Evolutionary conservation across 73 alveolate species (phyloP).

Genomic region (Stentor roeselii): DNA sequence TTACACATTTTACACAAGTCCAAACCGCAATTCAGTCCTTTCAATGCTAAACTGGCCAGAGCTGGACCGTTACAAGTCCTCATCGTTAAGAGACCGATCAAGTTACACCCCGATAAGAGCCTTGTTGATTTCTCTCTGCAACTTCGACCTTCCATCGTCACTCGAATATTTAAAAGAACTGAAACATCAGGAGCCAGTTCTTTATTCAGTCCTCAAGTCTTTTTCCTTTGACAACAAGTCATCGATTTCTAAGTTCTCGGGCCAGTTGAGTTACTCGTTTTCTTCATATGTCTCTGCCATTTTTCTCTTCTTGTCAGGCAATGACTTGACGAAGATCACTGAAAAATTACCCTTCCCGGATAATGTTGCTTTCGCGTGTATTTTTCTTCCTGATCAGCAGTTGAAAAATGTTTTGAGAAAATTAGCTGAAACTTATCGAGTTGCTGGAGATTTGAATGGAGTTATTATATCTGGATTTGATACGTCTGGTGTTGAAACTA

Average conservation of each 20-base stretch:
- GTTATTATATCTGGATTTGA: not conserved
- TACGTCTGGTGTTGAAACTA: not conserved
- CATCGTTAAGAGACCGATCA: not conserved
- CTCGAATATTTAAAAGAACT: not conserved
- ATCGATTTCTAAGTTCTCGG: not conserved
- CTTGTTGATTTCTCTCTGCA: not conserved
- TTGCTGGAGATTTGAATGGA: not conserved
- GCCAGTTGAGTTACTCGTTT: not conserved
- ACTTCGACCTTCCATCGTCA: not conserved
- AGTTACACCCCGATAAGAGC: constrained; percentile 4
- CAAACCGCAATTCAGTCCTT: not conserved
- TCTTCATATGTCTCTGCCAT: not conserved
- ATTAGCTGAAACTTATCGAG: not conserved
- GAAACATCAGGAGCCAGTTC: not conserved
- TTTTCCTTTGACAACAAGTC: not conserved
- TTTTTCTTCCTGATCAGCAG: not conserved
- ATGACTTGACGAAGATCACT: not conserved
- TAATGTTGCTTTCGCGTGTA: constrained; percentile 9
- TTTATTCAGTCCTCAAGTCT: not conserved
- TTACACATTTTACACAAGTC: not conserved
- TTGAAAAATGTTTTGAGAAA: not conserved
- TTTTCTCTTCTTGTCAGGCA: not conserved
- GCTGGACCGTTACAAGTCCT: not conserved
- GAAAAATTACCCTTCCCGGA: not conserved
- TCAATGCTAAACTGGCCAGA: not conserved